Conservation (phyloP, 2,329 filamentous ascomycete genomes). For the Chaetomium globosum region DNA sequence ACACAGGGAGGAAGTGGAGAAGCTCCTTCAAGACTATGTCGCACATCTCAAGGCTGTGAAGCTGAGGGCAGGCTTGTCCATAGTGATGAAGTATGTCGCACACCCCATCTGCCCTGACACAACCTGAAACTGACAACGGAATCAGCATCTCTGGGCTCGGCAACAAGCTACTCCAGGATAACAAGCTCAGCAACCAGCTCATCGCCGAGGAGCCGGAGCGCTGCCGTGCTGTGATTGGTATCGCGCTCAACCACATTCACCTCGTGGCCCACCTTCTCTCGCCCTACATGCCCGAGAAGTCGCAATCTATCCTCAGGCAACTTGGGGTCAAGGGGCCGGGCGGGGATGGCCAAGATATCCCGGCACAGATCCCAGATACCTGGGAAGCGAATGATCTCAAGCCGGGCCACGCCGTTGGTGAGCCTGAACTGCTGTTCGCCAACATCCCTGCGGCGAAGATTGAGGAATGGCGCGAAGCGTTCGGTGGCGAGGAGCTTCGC, state of each 20-base stretch:
- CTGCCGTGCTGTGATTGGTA: constrained; percentile 65
- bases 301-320: constrained; percentile 74
- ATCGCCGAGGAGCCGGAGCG: constrained; percentile 58
- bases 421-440: constrained; percentile 77
- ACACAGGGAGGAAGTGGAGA: constrained; percentile 65
- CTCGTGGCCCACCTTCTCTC: constrained; percentile 77
- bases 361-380: constrained; percentile 63
- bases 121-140: not conserved
- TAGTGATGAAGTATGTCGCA: constrained; percentile 55
- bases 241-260: constrained; percentile 82
- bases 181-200: constrained; percentile 49
- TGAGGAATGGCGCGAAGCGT: constrained; percentile 78
- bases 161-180: constrained; percentile 54
- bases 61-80: constrained; percentile 66
- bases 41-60: constrained; percentile 70
- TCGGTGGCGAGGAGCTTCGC: constrained; percentile 65
- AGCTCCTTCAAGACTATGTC: constrained; percentile 67
- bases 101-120: not conserved
- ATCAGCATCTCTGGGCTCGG: constrained; percentile 55
- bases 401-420: constrained; percentile 78
- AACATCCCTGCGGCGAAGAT: constrained; percentile 80
- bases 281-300: constrained; percentile 84
- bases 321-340: constrained; percentile 55
- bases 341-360: constrained; percentile 46
- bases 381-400: constrained; percentile 66